Percentiles rank a stretch among this genome's conserved stretches.
These are phyloP conservation scores for Hordeum vulgare DNA, from an alignment of 176 grass and related monocot species.

Conservation along the genomic window MorexV3_pseudomolecules_assembly NC_058521.1:63065092-63065591, in stretches of 20 bases:
- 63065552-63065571: too few species aligned
- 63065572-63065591: too few species aligned
- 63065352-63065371: background rate
- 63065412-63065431: too few species aligned
- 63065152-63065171: background rate
- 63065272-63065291: background rate
- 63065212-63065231: slow-evolving; percentile 9
- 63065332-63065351: background rate
- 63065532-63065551: too few species aligned
- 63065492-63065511: background rate
- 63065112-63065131: background rate
- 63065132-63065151: background rate
- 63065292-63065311: background rate
- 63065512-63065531: too few species aligned
- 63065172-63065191: background rate
- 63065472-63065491: background rate
- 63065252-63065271: background rate
- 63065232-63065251: background rate
- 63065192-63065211: background rate
- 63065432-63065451: too few species aligned
- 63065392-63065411: background rate
- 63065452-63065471: background rate
- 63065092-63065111: background rate
- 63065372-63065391: background rate
- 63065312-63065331: background rate